These are phyloP conservation scores for Daldinia bambusicola DNA, from an alignment of 495 filamentous ascomycete species.

Conservation along the genomic window DNA sequence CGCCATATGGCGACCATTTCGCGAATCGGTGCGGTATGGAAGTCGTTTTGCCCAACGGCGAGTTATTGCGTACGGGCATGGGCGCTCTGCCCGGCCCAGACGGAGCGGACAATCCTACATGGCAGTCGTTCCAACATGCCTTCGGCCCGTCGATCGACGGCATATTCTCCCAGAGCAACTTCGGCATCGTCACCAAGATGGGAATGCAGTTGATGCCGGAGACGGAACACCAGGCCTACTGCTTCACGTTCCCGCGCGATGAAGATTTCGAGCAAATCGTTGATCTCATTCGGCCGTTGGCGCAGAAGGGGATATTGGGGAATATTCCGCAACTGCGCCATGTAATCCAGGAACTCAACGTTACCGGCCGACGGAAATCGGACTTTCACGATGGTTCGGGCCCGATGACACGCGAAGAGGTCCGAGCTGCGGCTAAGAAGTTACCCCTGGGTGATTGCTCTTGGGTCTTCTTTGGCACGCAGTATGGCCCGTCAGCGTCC, in stretches of 20 bases:
- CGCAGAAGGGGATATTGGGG: constrained; percentile 58
- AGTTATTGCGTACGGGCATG: constrained; percentile 68
- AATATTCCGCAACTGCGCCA: constrained; percentile 64
- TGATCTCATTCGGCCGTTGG: constrained; percentile 64
- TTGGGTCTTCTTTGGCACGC: constrained; percentile 67
- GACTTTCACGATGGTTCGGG: constrained; percentile 37
- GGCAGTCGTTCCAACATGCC: constrained; percentile 65
- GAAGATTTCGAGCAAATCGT: constrained; percentile 62
- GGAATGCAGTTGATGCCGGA: constrained; percentile 66
- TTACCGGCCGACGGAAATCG: constrained; percentile 52
- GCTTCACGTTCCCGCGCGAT: constrained; percentile 63
- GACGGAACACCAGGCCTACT: constrained; percentile 59
- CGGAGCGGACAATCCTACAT: constrained; percentile 53
- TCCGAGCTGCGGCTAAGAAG: constrained; percentile 49
- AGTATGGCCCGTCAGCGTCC: constrained; percentile 60
- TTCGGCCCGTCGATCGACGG: constrained; percentile 68
- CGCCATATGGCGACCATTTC: constrained; percentile 62
- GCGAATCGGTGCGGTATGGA: constrained; percentile 66
- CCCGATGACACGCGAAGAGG: constrained; percentile 52
- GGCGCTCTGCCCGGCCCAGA: constrained; percentile 61
- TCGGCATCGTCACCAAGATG: constrained; percentile 70
- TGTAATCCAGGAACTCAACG: constrained; percentile 58
- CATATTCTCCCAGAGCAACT: constrained; percentile 67
- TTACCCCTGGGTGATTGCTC: constrained; percentile 52
- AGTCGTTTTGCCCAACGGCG: constrained; percentile 65